Percentiles rank a stretch among this genome's conserved stretches.
Evolutionary conservation across 1,139 yeast species (phyloP).

Genomic region (Lodderomyces beijingensis): DNA sequence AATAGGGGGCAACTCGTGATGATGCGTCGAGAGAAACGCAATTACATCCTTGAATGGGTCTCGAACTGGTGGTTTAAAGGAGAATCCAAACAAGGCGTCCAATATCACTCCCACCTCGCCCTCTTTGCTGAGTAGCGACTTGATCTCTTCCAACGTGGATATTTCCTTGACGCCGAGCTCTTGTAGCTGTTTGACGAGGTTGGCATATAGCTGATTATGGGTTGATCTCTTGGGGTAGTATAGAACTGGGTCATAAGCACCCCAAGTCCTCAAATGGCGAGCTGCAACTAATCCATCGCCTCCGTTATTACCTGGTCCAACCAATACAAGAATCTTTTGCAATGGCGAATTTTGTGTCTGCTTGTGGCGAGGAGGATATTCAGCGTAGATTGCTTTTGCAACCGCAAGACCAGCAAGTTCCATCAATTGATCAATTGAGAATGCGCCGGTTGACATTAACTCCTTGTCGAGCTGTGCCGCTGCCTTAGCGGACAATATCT

Average conservation of each 20-base stretch:
- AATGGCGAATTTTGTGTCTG: not conserved
- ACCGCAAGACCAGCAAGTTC: constrained; percentile 94
- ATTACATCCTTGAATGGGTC: constrained; percentile 69
- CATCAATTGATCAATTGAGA: constrained; percentile 91
- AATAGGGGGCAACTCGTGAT: constrained; percentile 46
- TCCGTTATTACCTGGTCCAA: constrained; percentile 96
- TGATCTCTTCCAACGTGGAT: constrained; percentile 32
- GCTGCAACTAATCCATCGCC: constrained; percentile 98
- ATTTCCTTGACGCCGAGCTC: constrained; percentile 49
- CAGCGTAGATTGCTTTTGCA: constrained; percentile 74
- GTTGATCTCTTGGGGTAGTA: constrained; percentile 61
- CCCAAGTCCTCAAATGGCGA: constrained; percentile 78
- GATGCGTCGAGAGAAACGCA: constrained; percentile 33
- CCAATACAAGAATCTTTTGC: constrained; percentile 55
- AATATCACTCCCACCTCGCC: constrained; percentile 34
- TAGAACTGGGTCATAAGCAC: constrained; percentile 62
- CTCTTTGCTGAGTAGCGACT: constrained; percentile 19
- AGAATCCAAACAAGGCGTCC: constrained; percentile 90
- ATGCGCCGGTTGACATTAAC: constrained; percentile 80
- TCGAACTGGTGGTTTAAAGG: constrained; percentile 85
- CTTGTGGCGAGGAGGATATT: constrained; percentile 41
- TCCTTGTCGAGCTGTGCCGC: constrained; percentile 83
- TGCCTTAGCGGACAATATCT: constrained; percentile 53
- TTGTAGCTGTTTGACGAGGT: constrained; percentile 55
- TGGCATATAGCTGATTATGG: constrained; percentile 38